phyloP scores from a whole-genome alignment of 257 asterid genomes.

The Solanum acaule region DNA sequence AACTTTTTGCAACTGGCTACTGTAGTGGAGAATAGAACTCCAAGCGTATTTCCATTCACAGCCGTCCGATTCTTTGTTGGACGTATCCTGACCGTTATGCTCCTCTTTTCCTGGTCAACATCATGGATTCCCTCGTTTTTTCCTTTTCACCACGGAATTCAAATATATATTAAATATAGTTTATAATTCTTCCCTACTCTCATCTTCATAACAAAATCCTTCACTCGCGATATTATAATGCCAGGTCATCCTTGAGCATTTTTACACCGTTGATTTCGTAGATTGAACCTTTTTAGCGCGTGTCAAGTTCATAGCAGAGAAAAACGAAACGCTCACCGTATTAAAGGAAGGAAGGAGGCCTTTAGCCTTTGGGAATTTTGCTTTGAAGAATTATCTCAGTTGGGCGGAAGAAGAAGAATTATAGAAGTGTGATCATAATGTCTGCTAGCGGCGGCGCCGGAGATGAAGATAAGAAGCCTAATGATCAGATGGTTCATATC shows the following conservation, averaged over 20 bases:
- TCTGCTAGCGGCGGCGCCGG: constrained; percentile 10
- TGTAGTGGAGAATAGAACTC: not conserved
- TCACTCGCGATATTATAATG: not conserved
- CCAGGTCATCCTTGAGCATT: not conserved
- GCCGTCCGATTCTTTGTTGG: not conserved
- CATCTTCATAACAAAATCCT: not conserved
- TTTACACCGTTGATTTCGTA: not conserved
- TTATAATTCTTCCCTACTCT: not conserved
- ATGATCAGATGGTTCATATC: constrained; percentile 14
- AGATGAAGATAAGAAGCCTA: constrained; percentile 25
- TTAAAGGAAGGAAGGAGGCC: not conserved
- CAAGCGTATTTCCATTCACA: not conserved
- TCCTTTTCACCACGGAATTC: not conserved
- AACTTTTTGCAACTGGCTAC: not conserved
- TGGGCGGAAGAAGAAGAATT: not conserved
- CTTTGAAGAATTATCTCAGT: not conserved
- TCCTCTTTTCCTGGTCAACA: not conserved
- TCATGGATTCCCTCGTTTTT: not conserved
- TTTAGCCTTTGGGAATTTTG: not conserved
- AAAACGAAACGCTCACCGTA: not conserved
- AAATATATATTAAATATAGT: not conserved
- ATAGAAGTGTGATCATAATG: not conserved
- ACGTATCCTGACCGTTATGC: not conserved
- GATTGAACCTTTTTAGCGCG: not conserved
- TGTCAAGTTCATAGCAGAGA: not conserved